phyloP scores from a whole-genome alignment of 148 eudicot species.

The Salicornia ramosissima region DNA sequence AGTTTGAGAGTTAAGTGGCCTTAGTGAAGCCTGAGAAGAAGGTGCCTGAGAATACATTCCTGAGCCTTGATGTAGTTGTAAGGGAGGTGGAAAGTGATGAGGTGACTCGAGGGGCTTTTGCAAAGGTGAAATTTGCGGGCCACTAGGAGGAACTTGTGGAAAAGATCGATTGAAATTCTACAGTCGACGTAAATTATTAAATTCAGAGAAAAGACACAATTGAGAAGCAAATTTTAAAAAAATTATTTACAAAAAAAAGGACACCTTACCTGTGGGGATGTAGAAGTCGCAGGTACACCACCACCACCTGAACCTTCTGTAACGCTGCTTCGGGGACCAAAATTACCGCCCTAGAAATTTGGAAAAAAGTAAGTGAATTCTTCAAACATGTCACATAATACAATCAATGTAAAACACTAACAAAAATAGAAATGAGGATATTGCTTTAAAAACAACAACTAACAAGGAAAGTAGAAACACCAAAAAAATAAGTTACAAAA shows the following conservation, averaged over 20 bases:
- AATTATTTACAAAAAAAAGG: neutral
- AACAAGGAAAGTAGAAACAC: no score
- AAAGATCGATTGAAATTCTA: conserved; percentile 44
- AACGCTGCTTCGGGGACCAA: conserved; percentile 38
- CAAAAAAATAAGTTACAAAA: no score
- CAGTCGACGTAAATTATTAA: neutral
- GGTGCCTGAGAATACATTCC: conserved; percentile 41
- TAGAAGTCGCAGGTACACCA: conserved; percentile 40
- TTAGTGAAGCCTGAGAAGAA: conserved; percentile 30
- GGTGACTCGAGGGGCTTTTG: conserved; percentile 59
- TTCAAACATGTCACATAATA: neutral
- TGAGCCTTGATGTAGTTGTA: conserved; percentile 42
- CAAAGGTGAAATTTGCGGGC: conserved; percentile 49
- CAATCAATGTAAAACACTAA: neutral
- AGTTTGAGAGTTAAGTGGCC: conserved; percentile 42
- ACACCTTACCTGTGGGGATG: conserved; percentile 39
- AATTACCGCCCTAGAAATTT: conserved; percentile 38
- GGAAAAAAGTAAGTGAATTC: conserved; percentile 9
- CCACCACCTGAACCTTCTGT: conserved; percentile 42
- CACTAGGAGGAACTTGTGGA: conserved; percentile 35
- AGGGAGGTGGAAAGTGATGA: conserved; percentile 44
- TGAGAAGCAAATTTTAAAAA: neutral
- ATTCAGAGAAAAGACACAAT: neutral
- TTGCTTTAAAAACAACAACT: neutral
- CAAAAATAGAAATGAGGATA: neutral